A percentile compares a stretch with the other conserved stretches of the same genome.
These are phyloP conservation scores for Tricholoma sp. DNA, from an alignment of 768 basidiomycete species.

Conservation along the genomic window DNA sequence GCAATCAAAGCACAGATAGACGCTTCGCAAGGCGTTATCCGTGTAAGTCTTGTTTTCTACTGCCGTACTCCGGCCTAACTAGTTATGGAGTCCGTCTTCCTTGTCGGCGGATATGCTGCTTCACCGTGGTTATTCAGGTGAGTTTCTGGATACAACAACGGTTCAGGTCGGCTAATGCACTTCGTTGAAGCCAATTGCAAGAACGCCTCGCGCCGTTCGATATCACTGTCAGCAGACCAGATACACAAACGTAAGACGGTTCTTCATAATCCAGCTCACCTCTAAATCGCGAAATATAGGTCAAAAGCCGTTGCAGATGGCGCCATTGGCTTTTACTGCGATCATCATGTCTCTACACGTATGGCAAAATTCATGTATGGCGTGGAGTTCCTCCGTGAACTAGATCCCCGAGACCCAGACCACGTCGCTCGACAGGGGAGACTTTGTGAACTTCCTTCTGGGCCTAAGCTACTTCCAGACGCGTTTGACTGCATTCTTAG, in stretches of 20 bases:
- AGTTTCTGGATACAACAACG: not conserved
- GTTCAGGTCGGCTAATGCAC: not conserved
- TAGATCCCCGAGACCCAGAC: conserved; percentile 59
- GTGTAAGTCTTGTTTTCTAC: conserved; percentile 30
- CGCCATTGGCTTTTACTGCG: conserved; percentile 79
- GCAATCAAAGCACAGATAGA: conserved; percentile 71
- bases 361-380: conserved; percentile 82
- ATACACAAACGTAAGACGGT: conserved; percentile 64
- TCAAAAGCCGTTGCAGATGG: conserved; percentile 86
- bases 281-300: conserved; percentile 28
- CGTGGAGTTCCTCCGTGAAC: conserved; percentile 70
- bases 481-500: conserved; percentile 79
- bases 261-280: not conserved
- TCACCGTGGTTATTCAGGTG: conserved; percentile 71
- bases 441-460: conserved; percentile 71
- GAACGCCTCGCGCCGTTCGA: conserved; percentile 52
- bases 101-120: conserved; percentile 81
- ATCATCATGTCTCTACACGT: conserved; percentile 78
- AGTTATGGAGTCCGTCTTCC: conserved; percentile 60
- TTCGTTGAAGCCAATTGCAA: conserved; percentile 50
- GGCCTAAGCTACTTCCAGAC: conserved; percentile 72
- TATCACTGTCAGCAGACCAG: conserved; percentile 67
- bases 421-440: conserved; percentile 59
- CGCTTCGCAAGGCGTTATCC: conserved; percentile 61
- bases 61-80: not conserved